Evolutionary conservation across 1,139 yeast genomes (phyloP).

Genomic region (Geotrichum aggregatum): DNA sequence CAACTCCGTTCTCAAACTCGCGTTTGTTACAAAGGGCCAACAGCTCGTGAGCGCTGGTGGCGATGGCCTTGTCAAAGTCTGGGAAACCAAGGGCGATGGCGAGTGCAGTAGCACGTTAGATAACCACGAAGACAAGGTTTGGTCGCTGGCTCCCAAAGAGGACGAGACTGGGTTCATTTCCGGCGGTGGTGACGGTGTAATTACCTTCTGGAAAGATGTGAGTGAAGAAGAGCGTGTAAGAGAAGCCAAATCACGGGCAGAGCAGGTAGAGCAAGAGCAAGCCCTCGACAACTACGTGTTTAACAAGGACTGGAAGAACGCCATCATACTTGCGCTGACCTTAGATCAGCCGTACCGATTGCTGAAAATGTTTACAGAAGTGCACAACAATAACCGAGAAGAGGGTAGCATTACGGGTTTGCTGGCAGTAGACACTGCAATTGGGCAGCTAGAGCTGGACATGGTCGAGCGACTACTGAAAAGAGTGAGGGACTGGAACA

Average conservation of each 20-base stretch:
- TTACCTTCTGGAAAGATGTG: conserved; percentile 83
- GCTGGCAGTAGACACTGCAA: conserved; percentile 58
- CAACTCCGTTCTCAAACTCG: conserved; percentile 80
- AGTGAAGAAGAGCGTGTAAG: conserved; percentile 47
- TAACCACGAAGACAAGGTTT: conserved; percentile 88
- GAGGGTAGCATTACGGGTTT: conserved; percentile 51
- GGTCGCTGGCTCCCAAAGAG: conserved; percentile 67
- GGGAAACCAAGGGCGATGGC: conserved; percentile 69
- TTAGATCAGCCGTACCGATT: conserved; percentile 83
- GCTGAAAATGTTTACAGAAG: conserved; percentile 61
- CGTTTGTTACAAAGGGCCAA: conserved; percentile 60
- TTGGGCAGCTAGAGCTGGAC: conserved; percentile 54
- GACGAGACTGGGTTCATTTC: conserved; percentile 70
- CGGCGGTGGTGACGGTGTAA: conserved; percentile 94
- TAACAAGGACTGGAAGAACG: conserved; percentile 77
- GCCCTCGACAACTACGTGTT: conserved; percentile 67
- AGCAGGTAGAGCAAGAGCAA: conserved; percentile 83
- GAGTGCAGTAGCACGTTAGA: conserved; percentile 81
- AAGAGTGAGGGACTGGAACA: conserved; percentile 91
- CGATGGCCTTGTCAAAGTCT: conserved; percentile 85
- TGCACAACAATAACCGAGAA: conserved; percentile 40
- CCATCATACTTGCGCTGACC: conserved; percentile 78
- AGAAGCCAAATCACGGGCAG: conserved; percentile 44
- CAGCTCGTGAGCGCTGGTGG: conserved; percentile 86
- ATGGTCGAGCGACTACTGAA: conserved; percentile 52